phyloP scores from a whole-genome alignment of 768 basidiomycete species.

The Lentinula lateritia region DNA sequence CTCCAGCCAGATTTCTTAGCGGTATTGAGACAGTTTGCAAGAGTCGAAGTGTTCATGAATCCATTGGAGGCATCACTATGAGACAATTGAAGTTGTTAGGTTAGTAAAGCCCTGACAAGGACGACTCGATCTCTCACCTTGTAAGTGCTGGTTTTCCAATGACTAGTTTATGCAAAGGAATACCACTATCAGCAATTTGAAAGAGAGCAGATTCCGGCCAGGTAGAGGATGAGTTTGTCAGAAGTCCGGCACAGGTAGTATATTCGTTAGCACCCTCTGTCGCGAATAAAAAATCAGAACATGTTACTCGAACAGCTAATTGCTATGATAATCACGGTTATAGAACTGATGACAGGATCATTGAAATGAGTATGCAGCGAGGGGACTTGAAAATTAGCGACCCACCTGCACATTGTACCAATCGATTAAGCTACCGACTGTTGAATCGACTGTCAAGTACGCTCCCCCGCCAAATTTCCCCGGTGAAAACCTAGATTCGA shows the following conservation, averaged over 20 bases:
- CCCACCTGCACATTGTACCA: constrained; percentile 55
- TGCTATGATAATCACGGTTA: constrained; percentile 28
- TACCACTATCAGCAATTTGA: constrained; percentile 53
- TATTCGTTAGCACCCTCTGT: constrained; percentile 61
- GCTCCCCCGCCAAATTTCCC: constrained; percentile 41
- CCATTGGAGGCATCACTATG: constrained; percentile 49
- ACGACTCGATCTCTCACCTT: not conserved
- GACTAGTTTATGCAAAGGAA: constrained; percentile 58
- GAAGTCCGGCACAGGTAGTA: constrained; percentile 54
- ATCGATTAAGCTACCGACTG: constrained; percentile 55
- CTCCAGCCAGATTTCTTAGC: constrained; percentile 66
- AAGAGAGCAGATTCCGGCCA: constrained; percentile 62
- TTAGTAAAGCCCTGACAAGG: not conserved
- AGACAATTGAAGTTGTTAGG: too few relatives aligned
- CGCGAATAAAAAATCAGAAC: constrained; percentile 1
- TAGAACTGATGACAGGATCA: constrained; percentile 27
- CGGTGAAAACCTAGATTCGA: constrained; percentile 33
- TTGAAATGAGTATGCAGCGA: constrained; percentile 1
- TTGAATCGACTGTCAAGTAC: constrained; percentile 47
- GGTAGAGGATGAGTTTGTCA: constrained; percentile 48
- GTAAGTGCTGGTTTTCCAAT: constrained; percentile 66
- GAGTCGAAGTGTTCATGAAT: constrained; percentile 51
- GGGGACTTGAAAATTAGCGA: constrained; percentile 11
- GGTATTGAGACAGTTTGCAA: constrained; percentile 55
- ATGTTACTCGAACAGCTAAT: not conserved